Evolutionary conservation across 75 land plant genomes (phyloP), one percentile per base, ranked within the genome.

Genomic region (Selaginella moellendorffii): DNA sequence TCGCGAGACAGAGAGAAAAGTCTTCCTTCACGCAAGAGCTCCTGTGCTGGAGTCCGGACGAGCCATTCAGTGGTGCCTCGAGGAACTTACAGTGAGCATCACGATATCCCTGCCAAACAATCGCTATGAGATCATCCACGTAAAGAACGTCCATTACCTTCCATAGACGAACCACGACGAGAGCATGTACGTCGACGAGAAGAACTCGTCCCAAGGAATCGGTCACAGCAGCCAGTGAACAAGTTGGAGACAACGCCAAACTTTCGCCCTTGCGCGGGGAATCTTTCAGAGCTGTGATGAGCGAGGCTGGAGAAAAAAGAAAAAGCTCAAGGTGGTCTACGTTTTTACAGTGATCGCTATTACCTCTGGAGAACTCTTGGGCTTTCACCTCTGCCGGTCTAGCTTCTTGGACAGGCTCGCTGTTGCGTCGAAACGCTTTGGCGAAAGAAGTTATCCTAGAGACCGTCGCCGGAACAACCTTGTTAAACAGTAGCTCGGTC

Each of bases 191-290:
- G 72, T 92, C 97, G 63, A 88, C 62, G 0, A 92, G 72, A 27
- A 88, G 74, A 53, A 92, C 83, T 1, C 96, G 86, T 26, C 97
- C 97, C 52, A 92, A 84, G 42, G 97, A 92, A 80, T 88, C 97
- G 28, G 97, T 83, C 54, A 92, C 76, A n/a, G 97, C 97, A 68
- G 90, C 97, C 78, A 92, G 72, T 67, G 90, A 76, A 59, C 97
- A 88, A 78, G 85, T 79, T 42, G 97, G 90, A 19, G 90, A 83
- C 52, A 92, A 67, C 17, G 90, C 71, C 19, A 92, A 72, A 52
- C 78, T 85, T 71, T 85, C 90, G 52, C 96, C 96, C 68, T 85
- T 85, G 74, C 97, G 83, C 51, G 80, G 82, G 14, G 63, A 58
- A 70, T 92, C 97, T 67, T 83, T 83, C 71, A 92, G 68, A 63